Conservation (phyloP, 2,329 filamentous ascomycete species). For the Aspergillus arachidicola region DNA sequence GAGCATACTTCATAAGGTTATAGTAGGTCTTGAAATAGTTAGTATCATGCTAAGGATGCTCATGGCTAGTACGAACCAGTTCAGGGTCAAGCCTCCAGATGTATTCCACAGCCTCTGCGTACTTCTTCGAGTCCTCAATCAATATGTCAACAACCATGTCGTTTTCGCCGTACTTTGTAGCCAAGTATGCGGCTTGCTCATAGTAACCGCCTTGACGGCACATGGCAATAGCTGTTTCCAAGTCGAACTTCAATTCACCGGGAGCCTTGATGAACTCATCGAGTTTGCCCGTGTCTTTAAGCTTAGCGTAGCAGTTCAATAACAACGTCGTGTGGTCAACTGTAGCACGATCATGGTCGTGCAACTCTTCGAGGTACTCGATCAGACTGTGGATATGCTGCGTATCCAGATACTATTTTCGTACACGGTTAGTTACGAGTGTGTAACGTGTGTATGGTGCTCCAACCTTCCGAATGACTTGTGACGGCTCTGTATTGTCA, state of each 20-base stretch:
- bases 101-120: constrained; percentile 83
- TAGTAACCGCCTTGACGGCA: constrained; percentile 96
- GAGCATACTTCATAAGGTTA: constrained; percentile 92
- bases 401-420: constrained; percentile 79
- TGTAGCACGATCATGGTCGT: constrained; percentile 90
- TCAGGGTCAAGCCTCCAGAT: constrained; percentile 85
- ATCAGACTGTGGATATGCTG: constrained; percentile 98
- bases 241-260: constrained; percentile 85
- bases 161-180: constrained; percentile 90
- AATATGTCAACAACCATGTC: constrained; percentile 94
- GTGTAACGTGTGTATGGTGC: not conserved
- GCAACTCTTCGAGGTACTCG: constrained; percentile 92
- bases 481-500: constrained; percentile 92
- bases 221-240: constrained; percentile 97
- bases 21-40: constrained; percentile 67
- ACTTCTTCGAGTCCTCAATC: constrained; percentile 92
- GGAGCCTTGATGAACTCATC: constrained; percentile 97
- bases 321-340: constrained; percentile 93
- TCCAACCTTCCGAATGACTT: constrained; percentile 84
- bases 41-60: constrained; percentile 27
- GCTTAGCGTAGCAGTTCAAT: constrained; percentile 94
- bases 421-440: constrained; percentile 16
- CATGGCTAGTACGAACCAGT: constrained; percentile 56
- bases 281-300: constrained; percentile 95
- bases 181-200: constrained; percentile 93